These are phyloP conservation scores for Nigrospora oryzae DNA, from an alignment of 2,329 filamentous ascomycete species.

Conservation along the genomic window DNA sequence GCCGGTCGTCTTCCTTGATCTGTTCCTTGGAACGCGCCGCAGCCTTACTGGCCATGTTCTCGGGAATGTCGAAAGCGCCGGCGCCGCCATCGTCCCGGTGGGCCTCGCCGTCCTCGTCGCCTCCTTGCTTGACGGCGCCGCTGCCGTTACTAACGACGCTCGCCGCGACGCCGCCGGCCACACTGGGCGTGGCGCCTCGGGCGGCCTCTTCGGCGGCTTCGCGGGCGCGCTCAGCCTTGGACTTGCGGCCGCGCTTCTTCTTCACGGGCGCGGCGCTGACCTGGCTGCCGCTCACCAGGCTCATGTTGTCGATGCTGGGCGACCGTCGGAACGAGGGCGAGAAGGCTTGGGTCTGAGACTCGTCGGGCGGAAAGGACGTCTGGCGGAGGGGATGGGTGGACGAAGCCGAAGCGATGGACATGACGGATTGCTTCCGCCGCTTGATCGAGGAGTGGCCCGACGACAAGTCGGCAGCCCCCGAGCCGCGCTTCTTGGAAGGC, in stretches of 20 bases:
- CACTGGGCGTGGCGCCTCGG: constrained; percentile 27
- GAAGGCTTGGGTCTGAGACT: constrained; percentile 24
- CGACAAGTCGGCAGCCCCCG: constrained; percentile 43
- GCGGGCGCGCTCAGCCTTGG: constrained; percentile 45
- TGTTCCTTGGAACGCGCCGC: constrained; percentile 56
- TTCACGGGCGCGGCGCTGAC: constrained; percentile 38
- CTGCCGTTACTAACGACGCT: constrained; percentile 33
- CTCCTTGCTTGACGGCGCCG: constrained; percentile 32
- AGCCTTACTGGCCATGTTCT: constrained; percentile 25
- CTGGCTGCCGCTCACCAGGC: constrained; percentile 53
- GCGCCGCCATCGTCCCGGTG: constrained; percentile 44
- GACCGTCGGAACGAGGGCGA: constrained; percentile 52
- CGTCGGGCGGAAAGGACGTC: constrained; percentile 70
- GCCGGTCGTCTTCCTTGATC: constrained; percentile 51
- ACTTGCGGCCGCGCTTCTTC: constrained; percentile 55
- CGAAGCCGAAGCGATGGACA: constrained; percentile 42
- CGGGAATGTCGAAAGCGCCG: constrained; percentile 48
- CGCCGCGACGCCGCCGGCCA: constrained; percentile 31
- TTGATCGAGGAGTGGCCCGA: constrained; percentile 44
- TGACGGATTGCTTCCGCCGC: constrained; percentile 62
- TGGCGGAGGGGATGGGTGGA: constrained; percentile 66
- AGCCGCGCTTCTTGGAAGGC: constrained; percentile 55
- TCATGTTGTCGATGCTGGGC: constrained; percentile 54
- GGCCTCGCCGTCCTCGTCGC: constrained; percentile 47
- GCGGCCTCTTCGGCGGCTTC: constrained; percentile 35